These are phyloP conservation scores for Passiflora organensis DNA, from an alignment of 345 rosid species.

Conservation along the genomic window DNA sequence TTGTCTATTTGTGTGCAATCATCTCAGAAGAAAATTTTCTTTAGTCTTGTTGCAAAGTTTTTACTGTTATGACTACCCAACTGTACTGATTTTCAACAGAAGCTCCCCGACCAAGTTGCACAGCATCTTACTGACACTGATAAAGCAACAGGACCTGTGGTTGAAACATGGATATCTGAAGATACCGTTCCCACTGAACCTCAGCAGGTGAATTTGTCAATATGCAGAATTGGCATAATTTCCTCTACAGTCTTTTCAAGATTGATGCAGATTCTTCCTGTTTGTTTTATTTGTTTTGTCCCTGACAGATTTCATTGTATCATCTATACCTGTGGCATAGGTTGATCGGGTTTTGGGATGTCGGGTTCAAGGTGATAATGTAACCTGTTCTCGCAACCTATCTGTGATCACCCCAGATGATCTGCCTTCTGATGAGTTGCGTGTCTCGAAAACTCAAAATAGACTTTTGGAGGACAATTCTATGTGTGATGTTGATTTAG, in stretches of 20 bases:
- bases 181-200: constrained; percentile 33
- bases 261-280: too few species aligned
- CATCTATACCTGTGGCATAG: constrained; percentile 29
- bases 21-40: too few species aligned
- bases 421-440: constrained; percentile 38
- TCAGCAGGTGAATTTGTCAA: constrained; percentile 61
- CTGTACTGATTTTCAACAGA: constrained; percentile 29
- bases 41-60: not conserved
- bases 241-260: not conserved
- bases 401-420: constrained; percentile 36
- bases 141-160: constrained; percentile 36
- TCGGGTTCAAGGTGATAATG: constrained; percentile 56
- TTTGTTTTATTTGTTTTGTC: too few species aligned
- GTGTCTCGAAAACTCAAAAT: constrained; percentile 38
- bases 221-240: not conserved
- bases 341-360: constrained; percentile 95
- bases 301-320: constrained; percentile 2
- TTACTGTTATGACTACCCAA: not conserved
- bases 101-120: constrained; percentile 40
- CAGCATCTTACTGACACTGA: constrained; percentile 25
- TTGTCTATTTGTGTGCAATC: too few species aligned
- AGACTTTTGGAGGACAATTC: constrained; percentile 34
- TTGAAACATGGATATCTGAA: constrained; percentile 28
- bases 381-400: constrained; percentile 22
- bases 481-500: constrained; percentile 35